Evolutionary conservation across 345 rosid genomes (phyloP), one percentile per base, ranked within the genome.

Genomic region (Mangifera indica): DNA sequence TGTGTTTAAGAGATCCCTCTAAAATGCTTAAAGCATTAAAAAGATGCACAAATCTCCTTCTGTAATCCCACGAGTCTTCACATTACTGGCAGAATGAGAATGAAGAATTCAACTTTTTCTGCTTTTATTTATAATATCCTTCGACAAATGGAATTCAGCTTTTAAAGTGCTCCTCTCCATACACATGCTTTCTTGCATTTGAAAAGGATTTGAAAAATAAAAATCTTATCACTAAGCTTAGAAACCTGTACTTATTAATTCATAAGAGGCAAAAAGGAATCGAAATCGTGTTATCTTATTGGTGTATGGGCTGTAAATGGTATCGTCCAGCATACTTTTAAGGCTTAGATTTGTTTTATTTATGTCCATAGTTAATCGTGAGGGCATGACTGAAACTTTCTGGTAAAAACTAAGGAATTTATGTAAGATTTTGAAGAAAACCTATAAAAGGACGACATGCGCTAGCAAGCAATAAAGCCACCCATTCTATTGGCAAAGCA

Each of bases 111-210:
- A 55, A 70, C 73, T 64, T 69, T 73, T 52, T 66, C 17, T 42
- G 59, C 60, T 72, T 74, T 67, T 72, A 78, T n/a, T n/a, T 62
- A 77, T 24, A 71, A 66, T 78, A 73, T 80, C 77, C 72, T 80
- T 60, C 20, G 68, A 71, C 78, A 76, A 74, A 81, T 77, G 77
- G 82, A 81, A 74, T 75, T 80, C 79, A 51, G 79, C 87, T 80
- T 81, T 86, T 78, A 22, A 69, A 75, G 85, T 81, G 85, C 85
- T 78, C 20, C 75, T 24, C 58, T 49, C 77, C 67, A 54, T 60
- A 60, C 79, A 40, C 79, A 40, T 64, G 74, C 67, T 72, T 67
- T 72, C 75, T n/a, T 3, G 61, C 48, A 46, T 46, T 55, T 55
- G 46, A 62, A 37, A 37, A 37, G 8, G 8, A 37, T 5, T 37